Conservation (phyloP, 306 rosid species). For the Cicer judaicum region DNA sequence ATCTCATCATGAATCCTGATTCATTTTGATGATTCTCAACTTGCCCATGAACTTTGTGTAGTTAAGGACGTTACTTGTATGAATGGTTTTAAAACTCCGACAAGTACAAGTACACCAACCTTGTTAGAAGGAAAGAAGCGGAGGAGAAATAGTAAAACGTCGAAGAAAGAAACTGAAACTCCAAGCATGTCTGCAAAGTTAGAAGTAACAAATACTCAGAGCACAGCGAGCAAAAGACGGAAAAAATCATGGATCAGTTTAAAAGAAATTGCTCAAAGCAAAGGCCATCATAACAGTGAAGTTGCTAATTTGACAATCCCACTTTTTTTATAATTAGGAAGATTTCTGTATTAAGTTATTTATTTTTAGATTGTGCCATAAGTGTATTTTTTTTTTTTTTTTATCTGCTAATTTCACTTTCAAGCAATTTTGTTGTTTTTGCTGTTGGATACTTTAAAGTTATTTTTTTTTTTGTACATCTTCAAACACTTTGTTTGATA, state of each 20-base stretch:
- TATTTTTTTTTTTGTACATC: no score
- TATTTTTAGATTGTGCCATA: no score
- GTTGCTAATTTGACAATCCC: constrained; percentile 53
- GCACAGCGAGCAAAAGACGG: constrained; percentile 58
- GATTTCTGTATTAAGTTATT: no score
- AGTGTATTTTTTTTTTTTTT: no score
- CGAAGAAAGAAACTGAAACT: constrained; percentile 52
- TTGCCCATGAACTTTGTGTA: neutral
- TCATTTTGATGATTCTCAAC: neutral
- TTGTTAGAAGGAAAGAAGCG: constrained; percentile 56
- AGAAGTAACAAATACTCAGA: constrained; percentile 45
- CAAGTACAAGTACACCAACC: neutral
- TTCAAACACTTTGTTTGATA: no score
- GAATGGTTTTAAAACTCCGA: constrained; percentile 48
- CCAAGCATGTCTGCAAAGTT: constrained; percentile 36
- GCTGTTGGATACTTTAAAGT: no score
- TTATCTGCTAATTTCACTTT: no score
- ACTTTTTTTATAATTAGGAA: constrained; percentile 45
- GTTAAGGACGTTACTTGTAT: neutral
- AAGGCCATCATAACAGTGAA: neutral
- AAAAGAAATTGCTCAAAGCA: constrained; percentile 66
- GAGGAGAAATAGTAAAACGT: constrained; percentile 45
- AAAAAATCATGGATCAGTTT: constrained; percentile 82
- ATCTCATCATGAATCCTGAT: neutral
- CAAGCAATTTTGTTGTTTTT: no score